Percentiles rank a stretch among this genome's conserved stretches.
These are phyloP conservation scores for Effrenium voratum DNA, from an alignment of 73 alveolate species.

Conservation along the genomic window DNA sequence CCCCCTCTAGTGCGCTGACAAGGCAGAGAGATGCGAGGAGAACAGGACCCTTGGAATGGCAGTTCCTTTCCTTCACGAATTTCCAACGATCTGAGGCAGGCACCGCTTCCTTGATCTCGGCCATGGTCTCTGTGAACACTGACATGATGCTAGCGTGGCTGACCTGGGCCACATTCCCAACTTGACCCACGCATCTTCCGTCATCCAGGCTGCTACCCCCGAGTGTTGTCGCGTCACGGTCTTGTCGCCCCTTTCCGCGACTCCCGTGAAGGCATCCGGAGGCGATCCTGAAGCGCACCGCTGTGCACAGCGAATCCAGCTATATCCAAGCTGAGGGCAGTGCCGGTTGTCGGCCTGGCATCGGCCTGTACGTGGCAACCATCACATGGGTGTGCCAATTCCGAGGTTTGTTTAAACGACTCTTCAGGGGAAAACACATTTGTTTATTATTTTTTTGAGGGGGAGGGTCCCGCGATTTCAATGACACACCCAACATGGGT, in stretches of 20 bases:
- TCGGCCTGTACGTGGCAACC: no score
- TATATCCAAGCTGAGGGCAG: no score
- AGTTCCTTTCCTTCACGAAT: background rate
- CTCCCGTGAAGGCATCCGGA: conserved; percentile 43
- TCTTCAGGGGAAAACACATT: no score
- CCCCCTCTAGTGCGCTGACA: conserved; percentile 78
- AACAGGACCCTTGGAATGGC: conserved; percentile 30
- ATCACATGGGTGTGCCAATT: no score
- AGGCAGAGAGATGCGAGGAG: conserved; percentile 59
- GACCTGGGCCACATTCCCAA: background rate
- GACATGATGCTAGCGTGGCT: conserved; percentile 20
- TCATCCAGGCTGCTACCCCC: background rate
- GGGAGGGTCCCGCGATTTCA: no score
- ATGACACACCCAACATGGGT: no score
- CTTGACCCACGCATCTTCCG: background rate
- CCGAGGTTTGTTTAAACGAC: no score
- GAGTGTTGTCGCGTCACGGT: background rate
- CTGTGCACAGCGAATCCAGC: no score
- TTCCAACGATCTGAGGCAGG: background rate
- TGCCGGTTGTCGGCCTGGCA: no score
- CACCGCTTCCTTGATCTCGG: conserved; percentile 44
- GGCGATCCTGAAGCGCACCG: no score
- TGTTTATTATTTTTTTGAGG: no score
- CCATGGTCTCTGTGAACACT: conserved; percentile 39
- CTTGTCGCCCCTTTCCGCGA: background rate